Percentiles rank a stretch among this genome's conserved stretches.
These are phyloP conservation scores for Cucurbita argyrosperma DNA, from an alignment of 306 rosid species.

Conservation along the genomic window DNA sequence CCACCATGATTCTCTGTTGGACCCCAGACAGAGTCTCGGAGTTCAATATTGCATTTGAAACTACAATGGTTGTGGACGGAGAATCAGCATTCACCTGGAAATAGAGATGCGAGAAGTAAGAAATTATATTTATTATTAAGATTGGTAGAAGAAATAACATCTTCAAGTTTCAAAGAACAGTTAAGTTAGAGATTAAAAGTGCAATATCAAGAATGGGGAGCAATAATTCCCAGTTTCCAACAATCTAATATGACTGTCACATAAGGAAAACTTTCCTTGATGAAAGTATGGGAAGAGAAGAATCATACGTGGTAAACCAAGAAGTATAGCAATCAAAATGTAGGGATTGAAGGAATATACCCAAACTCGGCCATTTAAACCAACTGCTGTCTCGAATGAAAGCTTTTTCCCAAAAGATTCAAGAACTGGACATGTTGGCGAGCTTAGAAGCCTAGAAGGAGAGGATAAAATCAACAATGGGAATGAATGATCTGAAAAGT, in stretches of 20 bases:
- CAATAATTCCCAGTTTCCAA: not conserved
- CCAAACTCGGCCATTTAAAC: constrained; percentile 92
- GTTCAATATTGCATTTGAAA: constrained; percentile 55
- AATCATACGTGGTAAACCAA: not conserved
- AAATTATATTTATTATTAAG: not conserved
- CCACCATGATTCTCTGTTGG: constrained; percentile 87
- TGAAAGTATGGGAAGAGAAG: not conserved
- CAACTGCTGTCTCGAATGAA: constrained; percentile 77
- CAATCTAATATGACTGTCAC: not conserved
- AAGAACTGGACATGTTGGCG: constrained; percentile 71
- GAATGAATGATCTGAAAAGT: not conserved
- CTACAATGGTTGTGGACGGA: constrained; percentile 43
- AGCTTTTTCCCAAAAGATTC: constrained; percentile 75
- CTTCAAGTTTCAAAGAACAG: not conserved
- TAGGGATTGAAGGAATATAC: constrained; percentile 19
- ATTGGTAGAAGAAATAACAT: not conserved
- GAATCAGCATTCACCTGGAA: constrained; percentile 62
- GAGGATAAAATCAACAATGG: not conserved
- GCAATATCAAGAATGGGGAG: not conserved
- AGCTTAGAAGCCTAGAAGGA: constrained; percentile 48
- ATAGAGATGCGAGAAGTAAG: not conserved
- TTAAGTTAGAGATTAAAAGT: not conserved
- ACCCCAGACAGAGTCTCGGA: constrained; percentile 59
- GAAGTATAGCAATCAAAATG: not conserved
- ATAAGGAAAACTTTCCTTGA: not conserved